These are phyloP conservation scores for Aspergillus nanangensis DNA, from an alignment of 495 filamentous ascomycete genomes.

Conservation along the genomic window DNA sequence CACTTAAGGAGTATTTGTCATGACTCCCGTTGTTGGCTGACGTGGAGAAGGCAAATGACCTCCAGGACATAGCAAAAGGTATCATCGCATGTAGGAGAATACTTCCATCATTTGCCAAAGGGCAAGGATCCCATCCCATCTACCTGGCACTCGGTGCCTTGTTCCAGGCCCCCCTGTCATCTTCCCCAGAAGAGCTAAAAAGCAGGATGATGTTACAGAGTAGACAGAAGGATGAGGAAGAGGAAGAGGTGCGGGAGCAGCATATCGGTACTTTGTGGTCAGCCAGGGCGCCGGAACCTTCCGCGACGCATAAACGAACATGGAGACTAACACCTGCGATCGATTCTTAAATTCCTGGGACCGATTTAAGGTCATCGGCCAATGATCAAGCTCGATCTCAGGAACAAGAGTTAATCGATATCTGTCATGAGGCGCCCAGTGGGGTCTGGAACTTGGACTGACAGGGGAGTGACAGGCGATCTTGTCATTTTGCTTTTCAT, in stretches of 20 bases:
- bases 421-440: slow-evolving; percentile 2
- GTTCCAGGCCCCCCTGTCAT: slow-evolving; percentile 1
- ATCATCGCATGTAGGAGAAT: background rate
- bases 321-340: slow-evolving; percentile 5
- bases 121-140: slow-evolving; percentile 14
- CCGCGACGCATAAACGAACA: background rate
- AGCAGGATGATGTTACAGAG: no score
- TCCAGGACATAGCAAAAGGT: background rate
- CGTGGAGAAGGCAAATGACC: no score
- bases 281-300: background rate
- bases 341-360: slow-evolving; percentile 6
- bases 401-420: background rate
- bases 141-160: slow-evolving; percentile 6
- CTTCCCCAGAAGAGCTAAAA: slow-evolving; percentile 3
- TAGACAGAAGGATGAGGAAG: slow-evolving; percentile 1
- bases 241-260: background rate
- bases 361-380: slow-evolving; percentile 9
- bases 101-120: no score
- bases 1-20: background rate
- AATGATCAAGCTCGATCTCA: slow-evolving; percentile 9
- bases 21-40: background rate
- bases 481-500: slow-evolving; percentile 13
- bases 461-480: slow-evolving; percentile 13
- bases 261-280: slow-evolving; percentile 3
- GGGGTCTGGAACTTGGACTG: slow-evolving; percentile 11